Evolutionary conservation across 371 early-diverging fungal species (phyloP).

Genomic region (Rhizopus stolonifer): DNA sequence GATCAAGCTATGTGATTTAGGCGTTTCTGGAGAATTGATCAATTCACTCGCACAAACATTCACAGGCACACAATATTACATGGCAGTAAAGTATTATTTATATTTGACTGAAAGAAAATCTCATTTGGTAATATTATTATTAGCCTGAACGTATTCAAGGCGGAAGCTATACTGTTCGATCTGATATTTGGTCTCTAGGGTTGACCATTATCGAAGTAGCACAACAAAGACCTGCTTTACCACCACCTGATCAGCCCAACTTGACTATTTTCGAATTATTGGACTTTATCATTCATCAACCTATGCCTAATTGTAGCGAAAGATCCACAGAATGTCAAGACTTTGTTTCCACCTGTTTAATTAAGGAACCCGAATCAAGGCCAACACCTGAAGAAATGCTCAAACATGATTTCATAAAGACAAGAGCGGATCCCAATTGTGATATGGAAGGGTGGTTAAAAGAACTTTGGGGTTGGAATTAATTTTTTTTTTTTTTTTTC

Average conservation of each 20-base stretch:
- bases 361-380: conserved; percentile 71
- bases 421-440: conserved; percentile 37
- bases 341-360: conserved; percentile 77
- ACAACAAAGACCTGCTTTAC: conserved; percentile 86
- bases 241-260: conserved; percentile 62
- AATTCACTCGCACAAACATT: conserved; percentile 92
- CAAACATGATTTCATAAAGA: conserved; percentile 57
- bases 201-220: conserved; percentile 93
- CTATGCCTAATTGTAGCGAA: conserved; percentile 75
- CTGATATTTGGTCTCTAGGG: conserved; percentile 96
- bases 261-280: conserved; percentile 89
- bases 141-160: conserved; percentile 97
- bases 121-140: too few relatives aligned
- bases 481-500: conserved; percentile 3
- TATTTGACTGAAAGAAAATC: not conserved
- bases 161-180: conserved; percentile 83
- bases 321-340: conserved; percentile 71
- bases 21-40: conserved; percentile 88
- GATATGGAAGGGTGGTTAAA: conserved; percentile 49
- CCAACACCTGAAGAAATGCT: conserved; percentile 78
- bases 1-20: conserved; percentile 95
- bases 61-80: conserved; percentile 94
- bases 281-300: conserved; percentile 88
- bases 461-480: conserved; percentile 54
- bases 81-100: conserved; percentile 70